These are phyloP conservation scores for Picochlorum sp. DNA, from an alignment of 139 green algal genomes.

Conservation along the genomic window DNA sequence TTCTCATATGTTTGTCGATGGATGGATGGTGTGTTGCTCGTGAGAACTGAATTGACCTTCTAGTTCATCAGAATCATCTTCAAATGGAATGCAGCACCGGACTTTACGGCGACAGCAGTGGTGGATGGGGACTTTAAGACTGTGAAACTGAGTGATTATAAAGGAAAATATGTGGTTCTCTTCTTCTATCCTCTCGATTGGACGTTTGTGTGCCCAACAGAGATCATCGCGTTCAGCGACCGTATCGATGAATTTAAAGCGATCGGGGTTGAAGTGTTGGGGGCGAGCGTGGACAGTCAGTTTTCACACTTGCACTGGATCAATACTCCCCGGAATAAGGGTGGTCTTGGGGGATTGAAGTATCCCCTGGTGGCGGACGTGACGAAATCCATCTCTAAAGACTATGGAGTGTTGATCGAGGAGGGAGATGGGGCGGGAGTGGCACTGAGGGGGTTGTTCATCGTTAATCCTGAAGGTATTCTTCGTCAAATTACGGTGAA, in stretches of 20 bases:
- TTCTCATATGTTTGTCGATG: too few relatives aligned
- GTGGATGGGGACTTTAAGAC: conserved; percentile 26
- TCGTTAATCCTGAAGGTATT: conserved; percentile 31
- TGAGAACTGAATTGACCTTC: too few relatives aligned
- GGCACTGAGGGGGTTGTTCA: conserved; percentile 33
- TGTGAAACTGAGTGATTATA: conserved; percentile 19
- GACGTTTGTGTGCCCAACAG: conserved; percentile 38
- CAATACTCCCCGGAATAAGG: conserved; percentile 25
- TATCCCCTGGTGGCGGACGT: conserved; percentile 39
- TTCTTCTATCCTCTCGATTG: conserved; percentile 38
- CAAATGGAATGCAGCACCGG: conserved; percentile 11
- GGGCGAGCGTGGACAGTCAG: conserved; percentile 20
- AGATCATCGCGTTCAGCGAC: conserved; percentile 37
- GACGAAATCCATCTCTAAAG: conserved; percentile 33
- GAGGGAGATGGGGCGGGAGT: conserved; percentile 24
- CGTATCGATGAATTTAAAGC: conserved; percentile 29
- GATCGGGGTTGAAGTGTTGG: conserved; percentile 21
- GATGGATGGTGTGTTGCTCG: too few relatives aligned
- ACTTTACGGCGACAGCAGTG: conserved; percentile 15
- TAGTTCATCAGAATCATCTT: too few relatives aligned
- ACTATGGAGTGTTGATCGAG: conserved; percentile 36
- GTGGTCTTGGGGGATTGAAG: conserved; percentile 29
- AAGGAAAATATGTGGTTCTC: conserved; percentile 34
- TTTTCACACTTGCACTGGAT: conserved; percentile 37
- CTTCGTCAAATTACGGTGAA: conserved; percentile 33